Percentiles rank a stretch among this genome's conserved stretches.
Evolutionary conservation across 2,329 filamentous ascomycete genomes (phyloP).

Genomic region (Anthostomella pinea): DNA sequence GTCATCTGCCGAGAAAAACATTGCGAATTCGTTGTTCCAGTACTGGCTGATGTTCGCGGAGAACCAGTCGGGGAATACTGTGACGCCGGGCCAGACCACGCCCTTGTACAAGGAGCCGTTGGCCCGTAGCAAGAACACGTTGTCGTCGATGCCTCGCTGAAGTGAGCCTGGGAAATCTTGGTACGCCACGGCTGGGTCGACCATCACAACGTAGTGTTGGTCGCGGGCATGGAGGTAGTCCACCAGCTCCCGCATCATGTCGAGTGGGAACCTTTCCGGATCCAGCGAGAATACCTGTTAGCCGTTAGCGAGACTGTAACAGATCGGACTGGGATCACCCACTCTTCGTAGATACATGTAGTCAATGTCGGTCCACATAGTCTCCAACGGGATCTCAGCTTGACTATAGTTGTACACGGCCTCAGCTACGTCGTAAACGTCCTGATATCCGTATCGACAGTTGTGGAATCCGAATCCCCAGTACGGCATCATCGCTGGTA

Average conservation of each 20-base stretch:
- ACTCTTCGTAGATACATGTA: slow-evolving; percentile 54
- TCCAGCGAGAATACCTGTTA: slow-evolving; percentile 60
- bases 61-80: slow-evolving; percentile 78
- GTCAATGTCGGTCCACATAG: slow-evolving; percentile 66
- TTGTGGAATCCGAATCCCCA: slow-evolving; percentile 62
- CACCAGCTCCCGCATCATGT: slow-evolving; percentile 63
- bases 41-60: slow-evolving; percentile 59
- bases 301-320: slow-evolving; percentile 10
- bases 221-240: slow-evolving; percentile 62
- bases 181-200: slow-evolving; percentile 64
- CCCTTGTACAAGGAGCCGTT: slow-evolving; percentile 60
- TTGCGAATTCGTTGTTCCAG: slow-evolving; percentile 66
- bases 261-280: slow-evolving; percentile 58
- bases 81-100: slow-evolving; percentile 75
- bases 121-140: slow-evolving; percentile 44
- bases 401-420: slow-evolving; percentile 65
- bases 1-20: slow-evolving; percentile 60
- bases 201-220: slow-evolving; percentile 75
- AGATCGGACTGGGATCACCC: slow-evolving; percentile 13
- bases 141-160: slow-evolving; percentile 39
- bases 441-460: slow-evolving; percentile 63
- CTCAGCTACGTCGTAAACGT: slow-evolving; percentile 63
- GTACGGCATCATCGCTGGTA: slow-evolving; percentile 62
- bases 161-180: slow-evolving; percentile 42
- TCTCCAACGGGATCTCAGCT: slow-evolving; percentile 65